Base-by-base conservation (phyloP, 345 rosid genomes). In the Toxicodendron radicans region DNA sequence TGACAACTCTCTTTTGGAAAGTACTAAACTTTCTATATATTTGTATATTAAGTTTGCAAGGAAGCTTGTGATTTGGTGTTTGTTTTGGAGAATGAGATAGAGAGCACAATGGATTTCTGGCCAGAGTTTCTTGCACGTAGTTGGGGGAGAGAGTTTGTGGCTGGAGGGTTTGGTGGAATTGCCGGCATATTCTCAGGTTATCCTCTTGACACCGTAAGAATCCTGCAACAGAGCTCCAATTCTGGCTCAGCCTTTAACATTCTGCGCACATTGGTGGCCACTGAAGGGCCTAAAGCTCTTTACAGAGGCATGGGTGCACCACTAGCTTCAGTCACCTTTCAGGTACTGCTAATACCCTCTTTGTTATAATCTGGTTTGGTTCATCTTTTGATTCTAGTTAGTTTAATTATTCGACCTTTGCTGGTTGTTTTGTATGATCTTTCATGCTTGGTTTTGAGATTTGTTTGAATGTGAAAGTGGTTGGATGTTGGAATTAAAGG, bases 271-370 rank as follows among this genome's bases (percentile, higher is more conserved):
- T 69, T 87, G 69, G 73, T 95, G 17, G 79, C 87, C 81, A 76
- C 71, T 0, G 94, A 93, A 69, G 98, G 98, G 6, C 88, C 91
- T 43, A 53, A 83, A 21, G 91, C 92, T 1, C 95, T 95, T 74
- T 93, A 89, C 74, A 82, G 93, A 73, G 99, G 98, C 71, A 93
- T 95, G 99, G 87, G 79, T 46, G 97, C 97, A 2, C 99, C 99
- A 35, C 85, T 93, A 21, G 98, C 98, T 57, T 87, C 99, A 6
- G 97, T 95, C 79, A 90, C 97, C 67, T 88, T 95, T 80, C 99
- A 95, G 98, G 99, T 87, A 48, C 11, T 13, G 11, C 43, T 48
- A 11, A 48, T 20, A 5, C 21, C 46, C 9, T 38, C 23, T 52
- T 33, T 43, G 38, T 18, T 58, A 6, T 16, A 20, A 58, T 58